Base-by-base conservation (phyloP, 177 flowering plant genomes). In the Tripterygium wilfordii region DNA sequence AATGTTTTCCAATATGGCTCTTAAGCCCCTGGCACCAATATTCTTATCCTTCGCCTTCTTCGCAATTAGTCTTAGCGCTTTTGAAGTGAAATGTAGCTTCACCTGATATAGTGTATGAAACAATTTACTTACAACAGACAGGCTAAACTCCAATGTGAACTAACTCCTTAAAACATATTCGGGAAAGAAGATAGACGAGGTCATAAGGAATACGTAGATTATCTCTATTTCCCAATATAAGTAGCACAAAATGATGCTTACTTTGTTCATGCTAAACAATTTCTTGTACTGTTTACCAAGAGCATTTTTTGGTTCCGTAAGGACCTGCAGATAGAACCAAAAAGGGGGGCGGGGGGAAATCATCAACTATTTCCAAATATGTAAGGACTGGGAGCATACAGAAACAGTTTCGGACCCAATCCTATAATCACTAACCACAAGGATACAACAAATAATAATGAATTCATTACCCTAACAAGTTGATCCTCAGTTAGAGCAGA, bases 251-350 rank as follows among this genome's bases (percentile, higher is more conserved):
- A 14, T 52, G 49, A 17, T 38, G 42, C 97, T 72, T 67, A 88
- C 98, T 53, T 85, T 77, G 53, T 91, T 91, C 96, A 91, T 91
- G 65, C 81, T 72, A 52, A 91, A 85, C 66, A 88, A 53, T 62
- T 88, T 91, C 78, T 81, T 88, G 77, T 75, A 91, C 70, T 91
- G 98, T 77, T 78, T 91, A 26, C 89, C 87, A 47, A 91, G 95
- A 57, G 98, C 98, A 71, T 91, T 88, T 58, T 77, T 91, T 36
- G 98, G 98, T 67, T 87, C 92, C 0, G 70, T 81, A 56, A 91
- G 82, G 63, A 88, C 92, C 98, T 89, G 70, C 33, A 3, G 21
- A 42, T 17, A 42, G 13, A 14, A 42, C 8, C 28, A 28, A 23
- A 42, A 8, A n/a, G n/a, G n/a, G n/a, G n/a, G n/a, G n/a, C n/a